Percentiles rank a stretch among this genome's conserved stretches.
Evolutionary conservation across 345 rosid species (phyloP).

Genomic region (Heritiera fomes): DNA sequence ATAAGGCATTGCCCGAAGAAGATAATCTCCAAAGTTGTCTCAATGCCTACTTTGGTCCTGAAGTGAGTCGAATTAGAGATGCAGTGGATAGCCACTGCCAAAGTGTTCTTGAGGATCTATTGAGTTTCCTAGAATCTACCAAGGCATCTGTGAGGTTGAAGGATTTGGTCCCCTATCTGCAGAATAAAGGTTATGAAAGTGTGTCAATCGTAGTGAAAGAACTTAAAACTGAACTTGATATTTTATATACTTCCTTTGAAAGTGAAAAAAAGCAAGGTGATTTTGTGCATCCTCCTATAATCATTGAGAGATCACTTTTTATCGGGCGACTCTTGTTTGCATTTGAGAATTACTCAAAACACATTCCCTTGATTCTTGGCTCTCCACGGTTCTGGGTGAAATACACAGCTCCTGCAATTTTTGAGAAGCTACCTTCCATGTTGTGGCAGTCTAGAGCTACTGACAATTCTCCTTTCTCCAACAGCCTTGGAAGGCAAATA

Average conservation of each 20-base stretch:
- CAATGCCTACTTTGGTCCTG: conserved; percentile 82
- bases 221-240: conserved; percentile 69
- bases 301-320: conserved; percentile 86
- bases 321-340: conserved; percentile 93
- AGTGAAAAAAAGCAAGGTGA: conserved; percentile 41
- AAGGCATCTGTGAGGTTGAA: conserved; percentile 80
- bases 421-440: conserved; percentile 66
- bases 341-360: conserved; percentile 73
- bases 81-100: conserved; percentile 78
- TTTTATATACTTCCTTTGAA: conserved; percentile 51
- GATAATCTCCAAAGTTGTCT: conserved; percentile 79
- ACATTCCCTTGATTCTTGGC: conserved; percentile 79
- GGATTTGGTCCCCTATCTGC: conserved; percentile 77
- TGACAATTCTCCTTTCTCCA: conserved; percentile 42
- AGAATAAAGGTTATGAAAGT: conserved; percentile 77
- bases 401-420: conserved; percentile 45
- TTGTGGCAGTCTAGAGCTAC: conserved; percentile 60
- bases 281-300: conserved; percentile 49
- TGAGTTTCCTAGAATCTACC: conserved; percentile 90
- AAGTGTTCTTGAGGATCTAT: conserved; percentile 74
- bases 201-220: conserved; percentile 63
- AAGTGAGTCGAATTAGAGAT: conserved; percentile 84
- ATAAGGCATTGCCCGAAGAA: conserved; percentile 55
- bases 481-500: conserved; percentile 54
- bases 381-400: conserved; percentile 96